A percentile compares a stretch with the other conserved stretches of the same genome.
These are phyloP conservation scores for Leishmania braziliensis DNA, from an alignment of 208 protist genomes.

Conservation along the genomic window DNA sequence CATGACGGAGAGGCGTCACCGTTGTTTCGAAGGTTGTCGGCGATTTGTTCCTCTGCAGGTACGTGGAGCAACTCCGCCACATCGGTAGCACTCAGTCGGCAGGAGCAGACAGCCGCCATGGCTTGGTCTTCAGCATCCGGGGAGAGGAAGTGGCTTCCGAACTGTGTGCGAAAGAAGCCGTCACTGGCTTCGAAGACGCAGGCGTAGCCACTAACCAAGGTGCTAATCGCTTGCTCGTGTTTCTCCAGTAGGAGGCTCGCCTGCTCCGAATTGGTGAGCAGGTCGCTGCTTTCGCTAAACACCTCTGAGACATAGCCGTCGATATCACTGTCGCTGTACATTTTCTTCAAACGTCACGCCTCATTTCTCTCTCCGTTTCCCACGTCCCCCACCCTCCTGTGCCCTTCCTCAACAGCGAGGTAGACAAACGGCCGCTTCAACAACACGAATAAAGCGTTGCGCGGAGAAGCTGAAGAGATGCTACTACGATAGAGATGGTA, in stretches of 20 bases:
- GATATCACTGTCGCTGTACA: constrained; percentile 38
- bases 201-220: constrained; percentile 10
- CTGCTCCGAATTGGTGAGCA: background rate
- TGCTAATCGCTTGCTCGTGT: background rate
- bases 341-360: background rate
- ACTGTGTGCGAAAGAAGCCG: constrained; percentile 25
- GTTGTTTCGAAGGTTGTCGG: background rate
- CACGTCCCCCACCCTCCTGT: background rate
- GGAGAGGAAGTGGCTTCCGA: constrained; percentile 14
- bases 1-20: no score
- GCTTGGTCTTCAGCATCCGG: background rate
- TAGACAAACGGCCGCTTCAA: background rate
- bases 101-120: background rate
- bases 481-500: no score
- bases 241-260: constrained; percentile 5
- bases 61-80: background rate
- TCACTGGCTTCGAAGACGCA: constrained; percentile 34
- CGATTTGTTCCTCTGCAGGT: background rate
- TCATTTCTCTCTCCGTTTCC: background rate
- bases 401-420: no score
- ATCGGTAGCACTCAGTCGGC: background rate
- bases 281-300: constrained; percentile 2
- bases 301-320: constrained; percentile 10
- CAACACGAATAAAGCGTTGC: background rate
- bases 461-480: no score